Evolutionary conservation across 2,329 filamentous ascomycete genomes (phyloP), one percentile per base, ranked within the genome.

Genomic region (Tricladium varicosporioides): DNA sequence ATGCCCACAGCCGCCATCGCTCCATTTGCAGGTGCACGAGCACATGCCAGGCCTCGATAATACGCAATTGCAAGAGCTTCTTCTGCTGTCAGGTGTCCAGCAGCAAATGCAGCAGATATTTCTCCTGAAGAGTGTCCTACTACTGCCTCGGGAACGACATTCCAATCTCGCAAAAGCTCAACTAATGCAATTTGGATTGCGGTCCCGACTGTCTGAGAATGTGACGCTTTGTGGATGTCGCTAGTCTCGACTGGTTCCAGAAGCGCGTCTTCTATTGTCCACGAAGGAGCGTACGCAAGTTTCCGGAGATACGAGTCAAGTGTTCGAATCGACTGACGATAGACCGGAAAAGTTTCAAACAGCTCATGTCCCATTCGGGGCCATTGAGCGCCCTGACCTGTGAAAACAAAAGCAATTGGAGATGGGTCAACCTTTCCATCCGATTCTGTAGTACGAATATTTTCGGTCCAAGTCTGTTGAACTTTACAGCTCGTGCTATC

Each of bases 71-170:
- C 70, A 67, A 71, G 64, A 10, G 74, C 73, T 36, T 71, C 65
- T 5, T 65, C 60, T 5, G 60, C 60, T 14, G 65, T 67, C 0
- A 76, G 36, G 1, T 64, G 63, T 2, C 71, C 72, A 1, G 73
- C 64, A 1, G 75, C 69, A 51, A 75, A 79, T 0, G 77, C 77
- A 1, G 78, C 77, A 3, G 64, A 75, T 36, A 80, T 78, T 58
- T 80, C 78, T 1, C 74, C 74, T 5, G 70, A 73, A 2, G 76
- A 79, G 61, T 80, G 78, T 1, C 78, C 76, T 5, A 72, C 66
- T 0, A 78, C 75, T 1, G 65, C 70, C 0, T 60, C 48, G 0
- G 76, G 74, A 5, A 58, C 60, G 18, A 80, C 65, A 1, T 70
- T 71, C 71, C 73, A 79, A 1, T 73, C 71, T 19, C 70, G 36